phyloP scores from a whole-genome alignment of 352 stramenopile genomes.

The Phytophthora chlamydospora region DNA sequence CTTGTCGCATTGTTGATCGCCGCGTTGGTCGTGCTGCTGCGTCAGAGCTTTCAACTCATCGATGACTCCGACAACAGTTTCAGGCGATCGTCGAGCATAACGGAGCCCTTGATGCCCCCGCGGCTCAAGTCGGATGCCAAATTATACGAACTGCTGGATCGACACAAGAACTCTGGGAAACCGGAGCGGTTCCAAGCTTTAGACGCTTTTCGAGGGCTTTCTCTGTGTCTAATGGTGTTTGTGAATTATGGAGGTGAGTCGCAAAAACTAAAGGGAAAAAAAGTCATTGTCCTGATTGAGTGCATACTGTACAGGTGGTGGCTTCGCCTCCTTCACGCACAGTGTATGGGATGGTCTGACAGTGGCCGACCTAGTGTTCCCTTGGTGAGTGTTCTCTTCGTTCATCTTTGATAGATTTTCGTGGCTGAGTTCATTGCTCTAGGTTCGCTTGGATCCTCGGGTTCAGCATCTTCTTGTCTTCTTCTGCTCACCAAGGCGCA shows the following conservation, averaged over 20 bases:
- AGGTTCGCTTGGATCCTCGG: constrained; percentile 91
- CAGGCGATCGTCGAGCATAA: constrained; percentile 18
- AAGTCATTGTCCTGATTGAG: not conserved
- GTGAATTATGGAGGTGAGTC: constrained; percentile 81
- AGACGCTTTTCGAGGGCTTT: constrained; percentile 79
- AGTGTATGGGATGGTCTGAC: constrained; percentile 83
- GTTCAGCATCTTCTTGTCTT: constrained; percentile 53
- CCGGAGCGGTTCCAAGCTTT: constrained; percentile 42
- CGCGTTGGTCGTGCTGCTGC: constrained; percentile 12
- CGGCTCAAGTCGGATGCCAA: constrained; percentile 18
- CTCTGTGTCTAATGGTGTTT: constrained; percentile 86
- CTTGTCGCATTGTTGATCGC: not conserved
- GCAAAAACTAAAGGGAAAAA: not conserved
- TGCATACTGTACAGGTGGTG: constrained; percentile 45
- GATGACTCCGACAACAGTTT: constrained; percentile 1
- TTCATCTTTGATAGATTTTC: not conserved
- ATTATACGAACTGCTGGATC: constrained; percentile 9
- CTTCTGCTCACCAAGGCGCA: constrained; percentile 1
- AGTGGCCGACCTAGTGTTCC: constrained; percentile 76
- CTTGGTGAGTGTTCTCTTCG: constrained; percentile 49
- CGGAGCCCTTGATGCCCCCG: constrained; percentile 20
- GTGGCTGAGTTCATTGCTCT: constrained; percentile 3
- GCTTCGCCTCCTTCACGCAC: constrained; percentile 67
- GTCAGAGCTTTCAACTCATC: constrained; percentile 6
- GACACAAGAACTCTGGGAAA: constrained; percentile 9